Evolutionary conservation across 1,139 yeast genomes (phyloP).

Genomic region (Magnusiomyces sp.): DNA sequence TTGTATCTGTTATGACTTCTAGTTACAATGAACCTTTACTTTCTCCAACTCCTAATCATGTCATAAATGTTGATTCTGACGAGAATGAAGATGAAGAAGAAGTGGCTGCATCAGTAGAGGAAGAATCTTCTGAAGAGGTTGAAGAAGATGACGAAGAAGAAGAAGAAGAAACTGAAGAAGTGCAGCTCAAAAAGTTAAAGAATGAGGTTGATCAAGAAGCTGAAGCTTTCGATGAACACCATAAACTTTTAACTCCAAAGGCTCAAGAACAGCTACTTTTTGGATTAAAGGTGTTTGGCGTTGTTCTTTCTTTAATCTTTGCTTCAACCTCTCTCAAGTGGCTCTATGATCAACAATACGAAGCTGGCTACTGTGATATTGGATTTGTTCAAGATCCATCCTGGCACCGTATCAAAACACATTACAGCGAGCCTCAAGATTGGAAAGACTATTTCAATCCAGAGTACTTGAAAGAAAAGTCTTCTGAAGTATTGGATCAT

Average conservation of each 20-base stretch:
- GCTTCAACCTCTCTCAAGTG: conserved; percentile 21
- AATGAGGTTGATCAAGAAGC: conserved; percentile 7
- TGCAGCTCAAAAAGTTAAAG: conserved; percentile 3
- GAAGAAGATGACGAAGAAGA: conserved; percentile 8
- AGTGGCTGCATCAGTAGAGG: conserved; percentile 8
- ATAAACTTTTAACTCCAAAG: not conserved
- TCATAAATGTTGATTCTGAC: conserved; percentile 1
- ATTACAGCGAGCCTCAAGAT: conserved; percentile 7
- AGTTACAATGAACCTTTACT: conserved; percentile 10
- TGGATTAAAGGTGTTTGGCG: conserved; percentile 8
- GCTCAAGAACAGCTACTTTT: not conserved
- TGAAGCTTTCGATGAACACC: not conserved
- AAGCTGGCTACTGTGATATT: conserved; percentile 33
- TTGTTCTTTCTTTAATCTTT: conserved; percentile 14
- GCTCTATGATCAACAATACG: conserved; percentile 28
- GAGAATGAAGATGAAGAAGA: conserved; percentile 11
- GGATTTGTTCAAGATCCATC: conserved; percentile 18
- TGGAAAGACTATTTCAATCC: conserved; percentile 13
- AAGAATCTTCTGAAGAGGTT: conserved; percentile 10
- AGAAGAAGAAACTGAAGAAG: conserved; percentile 8
- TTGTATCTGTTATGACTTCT: not conserved
- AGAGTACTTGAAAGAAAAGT: conserved; percentile 14
- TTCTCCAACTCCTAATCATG: too few species aligned
- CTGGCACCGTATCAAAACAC: conserved; percentile 2
- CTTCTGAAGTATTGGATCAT: conserved; percentile 20